Percentiles rank a stretch among this genome's conserved stretches.
phyloP scores from a whole-genome alignment of 2,329 filamentous ascomycete genomes.

The Aspergillus floridensis region DNA sequence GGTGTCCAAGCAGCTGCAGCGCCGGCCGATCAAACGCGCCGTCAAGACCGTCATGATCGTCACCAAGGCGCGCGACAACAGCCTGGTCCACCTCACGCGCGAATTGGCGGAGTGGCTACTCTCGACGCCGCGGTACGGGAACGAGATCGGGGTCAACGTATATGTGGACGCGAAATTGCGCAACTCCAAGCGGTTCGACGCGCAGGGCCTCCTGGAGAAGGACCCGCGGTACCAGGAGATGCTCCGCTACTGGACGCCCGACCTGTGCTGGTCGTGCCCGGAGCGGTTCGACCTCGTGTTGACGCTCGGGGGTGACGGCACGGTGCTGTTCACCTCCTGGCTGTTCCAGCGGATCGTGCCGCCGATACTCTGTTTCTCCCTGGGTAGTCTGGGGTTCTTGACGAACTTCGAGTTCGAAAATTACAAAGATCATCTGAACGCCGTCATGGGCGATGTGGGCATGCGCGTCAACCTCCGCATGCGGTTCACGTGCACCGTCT shows the following conservation, averaged over 20 bases:
- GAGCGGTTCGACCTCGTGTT: constrained; percentile 96
- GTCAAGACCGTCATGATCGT: constrained; percentile 97
- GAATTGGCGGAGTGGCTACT: constrained; percentile 88
- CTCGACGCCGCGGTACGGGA: constrained; percentile 82
- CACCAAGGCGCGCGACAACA: constrained; percentile 94
- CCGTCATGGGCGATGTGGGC: constrained; percentile 87
- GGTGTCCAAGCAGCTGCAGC: constrained; percentile 91
- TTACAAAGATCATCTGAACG: constrained; percentile 82
- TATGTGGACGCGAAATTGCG: constrained; percentile 96
- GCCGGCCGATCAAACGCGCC: constrained; percentile 84
- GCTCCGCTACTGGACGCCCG: constrained; percentile 94
- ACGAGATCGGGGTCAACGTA: constrained; percentile 87
- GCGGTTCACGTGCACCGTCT: constrained; percentile 98
- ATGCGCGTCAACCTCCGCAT: constrained; percentile 98
- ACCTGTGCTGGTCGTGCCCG: constrained; percentile 88
- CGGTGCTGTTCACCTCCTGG: constrained; percentile 93
- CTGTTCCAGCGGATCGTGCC: constrained; percentile 94
- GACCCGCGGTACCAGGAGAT: constrained; percentile 76
- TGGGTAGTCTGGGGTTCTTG: constrained; percentile 90
- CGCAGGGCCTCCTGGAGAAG: constrained; percentile 66
- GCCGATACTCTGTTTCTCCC: constrained; percentile 84
- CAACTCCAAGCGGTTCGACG: constrained; percentile 83
- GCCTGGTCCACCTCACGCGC: constrained; percentile 81
- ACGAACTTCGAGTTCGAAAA: constrained; percentile 94
- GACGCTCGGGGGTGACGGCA: constrained; percentile 92